Percentiles rank a stretch among this genome's conserved stretches.
Conservation (phyloP, 768 basidiomycete species). For the Russula virescens region DNA sequence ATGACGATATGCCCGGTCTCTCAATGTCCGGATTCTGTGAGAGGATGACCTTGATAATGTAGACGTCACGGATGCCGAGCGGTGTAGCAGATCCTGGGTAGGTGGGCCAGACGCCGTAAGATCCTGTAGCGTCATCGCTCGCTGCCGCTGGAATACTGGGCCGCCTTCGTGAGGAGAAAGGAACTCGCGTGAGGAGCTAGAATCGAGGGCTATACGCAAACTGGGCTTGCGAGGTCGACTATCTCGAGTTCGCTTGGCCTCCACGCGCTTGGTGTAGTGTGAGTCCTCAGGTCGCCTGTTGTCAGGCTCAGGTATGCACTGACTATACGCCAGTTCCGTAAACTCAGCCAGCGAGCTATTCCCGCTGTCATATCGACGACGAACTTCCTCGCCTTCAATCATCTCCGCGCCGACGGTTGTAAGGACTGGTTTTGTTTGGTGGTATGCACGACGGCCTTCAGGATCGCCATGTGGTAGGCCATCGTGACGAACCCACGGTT, state of each 20-base stretch:
- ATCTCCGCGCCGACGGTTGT: neutral
- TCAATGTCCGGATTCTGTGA: constrained; percentile 5
- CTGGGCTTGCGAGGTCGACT: neutral
- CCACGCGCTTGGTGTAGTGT: neutral
- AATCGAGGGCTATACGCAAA: neutral
- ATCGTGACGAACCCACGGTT: neutral
- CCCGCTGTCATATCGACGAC: neutral
- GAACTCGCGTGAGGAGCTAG: neutral
- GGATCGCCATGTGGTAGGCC: neutral
- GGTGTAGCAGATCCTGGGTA: neutral
- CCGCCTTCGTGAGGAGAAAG: neutral
- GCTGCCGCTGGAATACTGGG: neutral
- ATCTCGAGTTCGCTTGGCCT: neutral
- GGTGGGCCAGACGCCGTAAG: neutral
- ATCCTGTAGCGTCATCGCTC: constrained; percentile 1
- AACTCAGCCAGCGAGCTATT: neutral
- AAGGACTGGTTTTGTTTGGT: neutral
- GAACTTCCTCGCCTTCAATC: neutral
- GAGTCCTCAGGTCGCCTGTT: neutral
- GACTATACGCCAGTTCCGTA: neutral
- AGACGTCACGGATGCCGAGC: neutral
- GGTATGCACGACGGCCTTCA: neutral
- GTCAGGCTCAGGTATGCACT: neutral
- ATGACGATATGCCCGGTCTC: constrained; percentile 14
- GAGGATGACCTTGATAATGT: neutral